phyloP scores from a whole-genome alignment of 441 rosid genomes.

The Pelargonium myrrhifolium region DNA sequence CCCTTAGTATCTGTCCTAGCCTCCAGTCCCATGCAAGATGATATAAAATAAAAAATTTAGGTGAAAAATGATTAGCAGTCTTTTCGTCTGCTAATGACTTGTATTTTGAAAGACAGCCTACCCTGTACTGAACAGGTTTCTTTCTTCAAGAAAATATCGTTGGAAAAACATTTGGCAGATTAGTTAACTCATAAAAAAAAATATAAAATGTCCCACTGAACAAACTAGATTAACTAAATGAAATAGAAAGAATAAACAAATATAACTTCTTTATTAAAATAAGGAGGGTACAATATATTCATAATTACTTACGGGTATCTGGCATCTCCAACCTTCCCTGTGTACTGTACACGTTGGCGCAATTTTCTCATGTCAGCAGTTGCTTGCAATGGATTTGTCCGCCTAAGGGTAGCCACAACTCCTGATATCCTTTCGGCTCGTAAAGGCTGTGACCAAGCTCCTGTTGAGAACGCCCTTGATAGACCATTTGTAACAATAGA shows the following conservation, averaged over 20 bases:
- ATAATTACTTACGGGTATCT: slow-evolving; percentile 76
- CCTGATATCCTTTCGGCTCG: slow-evolving; percentile 87
- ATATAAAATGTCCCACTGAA: not conserved
- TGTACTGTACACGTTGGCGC: slow-evolving; percentile 70
- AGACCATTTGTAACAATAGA: slow-evolving; percentile 84
- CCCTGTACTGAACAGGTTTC: not conserved
- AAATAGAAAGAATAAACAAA: not conserved
- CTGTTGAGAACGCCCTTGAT: slow-evolving; percentile 88
- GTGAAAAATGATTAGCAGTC: not conserved
- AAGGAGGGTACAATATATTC: not conserved
- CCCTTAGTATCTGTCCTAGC: not conserved
- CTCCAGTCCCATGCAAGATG: not conserved
- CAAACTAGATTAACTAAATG: not conserved
- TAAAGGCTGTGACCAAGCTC: slow-evolving; percentile 90
- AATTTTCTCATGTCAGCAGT: slow-evolving; percentile 75
- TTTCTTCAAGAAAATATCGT: not conserved
- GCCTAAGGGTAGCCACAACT: slow-evolving; percentile 77
- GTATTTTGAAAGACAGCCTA: not conserved
- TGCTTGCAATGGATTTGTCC: slow-evolving; percentile 82
- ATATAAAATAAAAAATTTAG: not conserved
- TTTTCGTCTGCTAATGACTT: not conserved
- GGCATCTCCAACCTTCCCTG: slow-evolving; percentile 95
- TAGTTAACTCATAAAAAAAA: not conserved
- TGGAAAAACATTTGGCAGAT: not conserved
- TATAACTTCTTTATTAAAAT: not conserved